Percentiles rank a stretch among this genome's conserved stretches.
phyloP scores from a whole-genome alignment of 2,329 filamentous ascomycete species.

The Colletotrichum shisoi region DNA sequence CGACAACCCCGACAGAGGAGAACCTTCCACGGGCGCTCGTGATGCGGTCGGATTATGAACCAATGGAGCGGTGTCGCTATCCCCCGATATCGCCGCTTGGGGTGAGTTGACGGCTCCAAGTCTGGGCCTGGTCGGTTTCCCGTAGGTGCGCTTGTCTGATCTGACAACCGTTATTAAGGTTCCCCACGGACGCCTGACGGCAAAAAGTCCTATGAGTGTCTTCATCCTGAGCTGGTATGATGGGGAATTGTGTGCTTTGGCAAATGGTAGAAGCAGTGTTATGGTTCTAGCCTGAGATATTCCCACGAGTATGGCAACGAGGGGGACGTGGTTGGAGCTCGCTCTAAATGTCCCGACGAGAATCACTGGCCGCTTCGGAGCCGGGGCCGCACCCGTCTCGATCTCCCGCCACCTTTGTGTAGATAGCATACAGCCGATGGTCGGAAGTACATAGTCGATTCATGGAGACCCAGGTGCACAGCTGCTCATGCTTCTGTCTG shows the following conservation, averaged over 20 bases:
- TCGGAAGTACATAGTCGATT: conserved; percentile 31
- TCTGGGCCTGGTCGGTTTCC: conserved; percentile 32
- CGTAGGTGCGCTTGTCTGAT: conserved; percentile 29
- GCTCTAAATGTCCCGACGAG: conserved; percentile 6
- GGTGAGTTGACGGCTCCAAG: conserved; percentile 25
- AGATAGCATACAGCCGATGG: conserved; percentile 25
- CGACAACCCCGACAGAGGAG: conserved; percentile 46
- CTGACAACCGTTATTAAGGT: not conserved
- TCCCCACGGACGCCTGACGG: conserved; percentile 30
- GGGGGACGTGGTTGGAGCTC: not conserved
- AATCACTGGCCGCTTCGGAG: conserved; percentile 17
- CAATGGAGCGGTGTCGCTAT: not conserved
- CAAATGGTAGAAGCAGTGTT: not conserved
- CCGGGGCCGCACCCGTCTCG: conserved; percentile 10
- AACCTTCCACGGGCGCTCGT: conserved; percentile 15
- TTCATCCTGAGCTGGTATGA: conserved; percentile 22
- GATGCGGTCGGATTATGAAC: not conserved
- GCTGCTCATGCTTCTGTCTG: conserved; percentile 9
- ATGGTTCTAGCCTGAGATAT: not conserved
- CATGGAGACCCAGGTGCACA: conserved; percentile 26
- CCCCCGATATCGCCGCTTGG: conserved; percentile 17
- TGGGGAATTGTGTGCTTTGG: not conserved
- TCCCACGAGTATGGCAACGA: not conserved
- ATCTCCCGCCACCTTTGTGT: not conserved
- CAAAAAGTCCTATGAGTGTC: conserved; percentile 9